A percentile compares a stretch with the other conserved stretches of the same genome.
Evolutionary conservation across 2,329 filamentous ascomycete genomes (phyloP).

Genomic region (Verticillium dahliae): DNA sequence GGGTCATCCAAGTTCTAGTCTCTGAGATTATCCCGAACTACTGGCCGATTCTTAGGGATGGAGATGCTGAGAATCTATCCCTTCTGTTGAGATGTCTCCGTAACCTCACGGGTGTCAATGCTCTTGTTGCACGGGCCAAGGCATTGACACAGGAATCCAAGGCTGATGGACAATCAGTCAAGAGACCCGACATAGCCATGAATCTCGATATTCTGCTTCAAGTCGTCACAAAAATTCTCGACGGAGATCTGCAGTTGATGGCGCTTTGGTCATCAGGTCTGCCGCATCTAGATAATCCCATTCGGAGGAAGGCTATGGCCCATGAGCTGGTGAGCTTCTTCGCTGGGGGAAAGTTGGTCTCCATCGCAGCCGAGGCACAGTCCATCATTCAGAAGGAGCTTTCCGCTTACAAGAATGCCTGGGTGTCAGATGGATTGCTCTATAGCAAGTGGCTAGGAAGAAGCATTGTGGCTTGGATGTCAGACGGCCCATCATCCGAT

Average conservation of each 20-base stretch:
- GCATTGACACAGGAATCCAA: conserved; percentile 49
- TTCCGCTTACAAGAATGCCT: conserved; percentile 26
- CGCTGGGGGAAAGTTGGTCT: conserved; percentile 42
- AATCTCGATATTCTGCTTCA: conserved; percentile 38
- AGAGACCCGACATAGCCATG: conserved; percentile 33
- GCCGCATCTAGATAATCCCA: conserved; percentile 5
- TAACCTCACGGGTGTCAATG: conserved; percentile 72
- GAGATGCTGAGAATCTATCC: conserved; percentile 30
- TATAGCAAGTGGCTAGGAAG: conserved; percentile 68
- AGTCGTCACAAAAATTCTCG: conserved; percentile 34
- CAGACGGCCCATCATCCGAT: conserved; percentile 13
- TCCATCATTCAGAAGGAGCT: conserved; percentile 33
- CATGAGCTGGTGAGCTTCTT: conserved; percentile 40
- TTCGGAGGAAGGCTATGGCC: conserved; percentile 24
- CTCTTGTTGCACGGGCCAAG: conserved; percentile 64
- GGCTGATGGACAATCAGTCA: conserved; percentile 25
- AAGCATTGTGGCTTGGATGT: conserved; percentile 47
- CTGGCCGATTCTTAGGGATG: conserved; percentile 59
- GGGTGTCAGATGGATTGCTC: conserved; percentile 57
- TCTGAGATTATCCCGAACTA: conserved; percentile 73
- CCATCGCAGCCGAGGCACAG: conserved; percentile 49
- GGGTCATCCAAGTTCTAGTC: conserved; percentile 70
- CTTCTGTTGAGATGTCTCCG: conserved; percentile 59
- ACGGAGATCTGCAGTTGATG: conserved; percentile 25
- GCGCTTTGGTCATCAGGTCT: conserved; percentile 29